Conservation (phyloP, 129 eudicot species). For the Mikania micrantha region DNA sequence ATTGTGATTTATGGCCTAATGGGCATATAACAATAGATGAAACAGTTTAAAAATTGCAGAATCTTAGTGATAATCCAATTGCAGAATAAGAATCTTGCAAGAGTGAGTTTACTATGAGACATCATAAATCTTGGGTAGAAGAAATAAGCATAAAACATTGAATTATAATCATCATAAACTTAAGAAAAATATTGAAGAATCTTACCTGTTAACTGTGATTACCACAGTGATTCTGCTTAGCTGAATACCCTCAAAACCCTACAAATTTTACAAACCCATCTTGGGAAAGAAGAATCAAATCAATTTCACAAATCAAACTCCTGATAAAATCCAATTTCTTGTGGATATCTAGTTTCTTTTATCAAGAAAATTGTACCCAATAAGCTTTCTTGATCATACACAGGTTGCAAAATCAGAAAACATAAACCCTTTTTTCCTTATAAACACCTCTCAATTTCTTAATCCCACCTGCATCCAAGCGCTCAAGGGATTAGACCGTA, state of each 20-base stretch:
- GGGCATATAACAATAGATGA: conserved; percentile 4
- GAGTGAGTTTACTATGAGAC: conserved; percentile 1
- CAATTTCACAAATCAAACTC: too few relatives aligned
- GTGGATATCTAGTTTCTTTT: background rate
- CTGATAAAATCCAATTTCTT: background rate
- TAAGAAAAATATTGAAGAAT: background rate
- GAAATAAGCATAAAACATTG: conserved; percentile 4
- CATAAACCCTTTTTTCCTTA: background rate
- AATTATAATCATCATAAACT: conserved; percentile 2
- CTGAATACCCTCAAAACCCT: conserved; percentile 5
- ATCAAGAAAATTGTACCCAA: conserved; percentile 6
- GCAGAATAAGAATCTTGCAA: background rate
- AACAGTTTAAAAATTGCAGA: conserved; percentile 1
- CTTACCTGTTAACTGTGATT: conserved; percentile 15
- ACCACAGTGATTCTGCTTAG: conserved; percentile 12
- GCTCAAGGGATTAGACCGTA: background rate
- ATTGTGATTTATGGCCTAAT: conserved; percentile 11
- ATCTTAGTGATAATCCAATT: conserved; percentile 10
- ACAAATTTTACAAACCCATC: conserved; percentile 5
- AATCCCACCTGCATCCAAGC: background rate
- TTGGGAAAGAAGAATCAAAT: background rate
- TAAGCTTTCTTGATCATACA: conserved; percentile 5
- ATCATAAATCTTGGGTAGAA: conserved; percentile 8
- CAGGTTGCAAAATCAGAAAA: conserved; percentile 1
- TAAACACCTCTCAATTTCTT: background rate